These are phyloP conservation scores for Colletotrichum falcatum DNA, from an alignment of 2,329 filamentous ascomycete genomes.

Conservation along the genomic window DNA sequence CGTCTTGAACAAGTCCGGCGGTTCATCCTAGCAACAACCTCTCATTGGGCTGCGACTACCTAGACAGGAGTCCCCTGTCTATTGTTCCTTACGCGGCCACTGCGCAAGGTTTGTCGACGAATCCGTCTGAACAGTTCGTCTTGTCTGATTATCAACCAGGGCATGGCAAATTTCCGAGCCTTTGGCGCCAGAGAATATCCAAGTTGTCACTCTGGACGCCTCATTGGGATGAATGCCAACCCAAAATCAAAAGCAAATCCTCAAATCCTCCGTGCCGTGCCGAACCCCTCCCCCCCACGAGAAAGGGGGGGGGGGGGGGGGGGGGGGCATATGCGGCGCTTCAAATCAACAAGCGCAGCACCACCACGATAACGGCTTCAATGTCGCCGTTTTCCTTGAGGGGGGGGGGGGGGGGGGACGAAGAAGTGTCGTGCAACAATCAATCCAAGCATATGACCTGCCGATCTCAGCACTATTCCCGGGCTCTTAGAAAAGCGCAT, in stretches of 20 bases:
- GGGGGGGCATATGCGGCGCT: constrained; percentile 30
- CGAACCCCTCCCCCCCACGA: no score
- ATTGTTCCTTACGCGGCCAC: no score
- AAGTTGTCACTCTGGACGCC: background rate
- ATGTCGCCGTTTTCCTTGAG: no score
- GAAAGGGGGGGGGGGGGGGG: no score
- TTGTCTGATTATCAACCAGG: background rate
- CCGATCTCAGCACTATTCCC: no score
- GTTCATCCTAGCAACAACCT: background rate
- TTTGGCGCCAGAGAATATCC: no score
- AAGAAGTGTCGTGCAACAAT: no score
- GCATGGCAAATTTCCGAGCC: no score
- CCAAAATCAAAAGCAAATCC: background rate
- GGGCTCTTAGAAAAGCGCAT: no score
- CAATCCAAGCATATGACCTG: no score
- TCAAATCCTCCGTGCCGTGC: constrained; percentile 11
- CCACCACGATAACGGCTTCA: constrained; percentile 9
- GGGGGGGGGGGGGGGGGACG: no score
- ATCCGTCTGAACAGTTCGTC: background rate
- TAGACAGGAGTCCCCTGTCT: background rate
- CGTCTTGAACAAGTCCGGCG: background rate
- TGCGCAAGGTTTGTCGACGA: background rate
- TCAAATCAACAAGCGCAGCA: constrained; percentile 16
- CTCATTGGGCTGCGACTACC: background rate
- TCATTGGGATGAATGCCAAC: background rate